Evolutionary conservation across 148 eudicot species (phyloP).

Genomic region (Gaultheria prostrata): DNA sequence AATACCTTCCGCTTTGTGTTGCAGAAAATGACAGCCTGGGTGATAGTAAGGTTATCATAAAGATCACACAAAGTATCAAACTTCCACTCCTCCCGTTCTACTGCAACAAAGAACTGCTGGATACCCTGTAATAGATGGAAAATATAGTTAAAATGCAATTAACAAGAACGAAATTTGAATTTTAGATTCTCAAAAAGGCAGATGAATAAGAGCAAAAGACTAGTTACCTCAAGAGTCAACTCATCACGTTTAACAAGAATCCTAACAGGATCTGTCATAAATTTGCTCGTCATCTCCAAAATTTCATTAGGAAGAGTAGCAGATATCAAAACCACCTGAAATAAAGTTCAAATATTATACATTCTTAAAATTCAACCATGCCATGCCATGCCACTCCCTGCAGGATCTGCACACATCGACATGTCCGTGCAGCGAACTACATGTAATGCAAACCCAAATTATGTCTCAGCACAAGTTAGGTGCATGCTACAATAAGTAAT

Average conservation of each 20-base stretch:
- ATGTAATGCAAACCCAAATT: not conserved
- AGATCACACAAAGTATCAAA: slow-evolving; percentile 93
- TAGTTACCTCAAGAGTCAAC: slow-evolving; percentile 84
- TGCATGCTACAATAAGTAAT: not conserved
- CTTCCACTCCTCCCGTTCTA: slow-evolving; percentile 96
- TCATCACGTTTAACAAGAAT: slow-evolving; percentile 99
- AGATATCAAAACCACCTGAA: slow-evolving; percentile 85
- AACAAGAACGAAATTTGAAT: not conserved
- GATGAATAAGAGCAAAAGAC: not conserved
- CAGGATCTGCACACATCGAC: not conserved
- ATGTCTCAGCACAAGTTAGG: not conserved
- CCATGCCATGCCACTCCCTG: too few species aligned
- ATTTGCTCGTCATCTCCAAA: slow-evolving; percentile 92
- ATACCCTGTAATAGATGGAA: slow-evolving; percentile 59
- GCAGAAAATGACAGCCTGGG: slow-evolving; percentile 97
- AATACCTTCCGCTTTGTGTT: slow-evolving; percentile 92
- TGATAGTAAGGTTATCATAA: slow-evolving; percentile 90
- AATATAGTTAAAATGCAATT: not conserved
- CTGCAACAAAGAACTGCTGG: slow-evolving; percentile 96
- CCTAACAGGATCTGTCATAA: slow-evolving; percentile 95
- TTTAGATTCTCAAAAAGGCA: not conserved
- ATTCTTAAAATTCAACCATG: not conserved
- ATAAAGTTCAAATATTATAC: not conserved
- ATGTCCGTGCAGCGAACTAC: not conserved
- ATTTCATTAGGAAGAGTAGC: slow-evolving; percentile 99